phyloP scores from a whole-genome alignment of 2,329 filamentous ascomycete species.

The Neopestalotiopsis rosae region DNA sequence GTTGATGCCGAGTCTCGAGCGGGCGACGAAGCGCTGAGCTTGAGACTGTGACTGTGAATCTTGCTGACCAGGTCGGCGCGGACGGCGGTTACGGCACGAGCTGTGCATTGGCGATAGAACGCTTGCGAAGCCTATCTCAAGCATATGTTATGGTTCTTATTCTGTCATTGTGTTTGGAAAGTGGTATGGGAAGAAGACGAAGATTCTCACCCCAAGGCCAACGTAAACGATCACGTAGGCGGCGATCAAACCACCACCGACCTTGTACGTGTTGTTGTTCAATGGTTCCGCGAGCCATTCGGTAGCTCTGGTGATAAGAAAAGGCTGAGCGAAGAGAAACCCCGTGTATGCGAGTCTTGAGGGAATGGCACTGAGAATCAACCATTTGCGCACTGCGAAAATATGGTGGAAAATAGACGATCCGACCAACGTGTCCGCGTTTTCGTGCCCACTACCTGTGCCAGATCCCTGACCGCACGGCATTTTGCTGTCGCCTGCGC shows the following conservation, averaged over 20 bases:
- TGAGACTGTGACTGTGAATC: background rate
- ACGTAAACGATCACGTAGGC: slow-evolving; percentile 8
- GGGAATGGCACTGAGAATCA: background rate
- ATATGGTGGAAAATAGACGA: background rate
- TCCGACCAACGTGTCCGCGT: background rate
- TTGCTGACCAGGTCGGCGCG: slow-evolving; percentile 3
- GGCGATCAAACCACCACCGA: slow-evolving; percentile 1
- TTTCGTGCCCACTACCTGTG: background rate
- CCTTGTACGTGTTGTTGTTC: background rate
- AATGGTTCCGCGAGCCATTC: background rate
- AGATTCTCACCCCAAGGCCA: slow-evolving; percentile 1
- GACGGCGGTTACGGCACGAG: slow-evolving; percentile 8
- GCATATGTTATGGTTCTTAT: background rate
- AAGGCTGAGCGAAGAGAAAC: slow-evolving; percentile 5
- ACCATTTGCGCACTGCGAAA: background rate
- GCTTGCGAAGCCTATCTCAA: background rate
- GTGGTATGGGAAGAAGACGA: too few relatives aligned
- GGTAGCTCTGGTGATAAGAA: background rate
- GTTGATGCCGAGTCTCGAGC: background rate
- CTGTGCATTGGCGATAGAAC: slow-evolving; percentile 12
- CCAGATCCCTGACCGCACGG: background rate
- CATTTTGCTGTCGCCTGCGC: background rate
- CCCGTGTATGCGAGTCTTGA: background rate
- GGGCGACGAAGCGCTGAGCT: background rate
- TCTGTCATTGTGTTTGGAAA: too few relatives aligned